A percentile compares a stretch with the other conserved stretches of the same genome.
Evolutionary conservation across 129 eudicot species (phyloP).

Genomic region (Cynara cardunculus): DNA sequence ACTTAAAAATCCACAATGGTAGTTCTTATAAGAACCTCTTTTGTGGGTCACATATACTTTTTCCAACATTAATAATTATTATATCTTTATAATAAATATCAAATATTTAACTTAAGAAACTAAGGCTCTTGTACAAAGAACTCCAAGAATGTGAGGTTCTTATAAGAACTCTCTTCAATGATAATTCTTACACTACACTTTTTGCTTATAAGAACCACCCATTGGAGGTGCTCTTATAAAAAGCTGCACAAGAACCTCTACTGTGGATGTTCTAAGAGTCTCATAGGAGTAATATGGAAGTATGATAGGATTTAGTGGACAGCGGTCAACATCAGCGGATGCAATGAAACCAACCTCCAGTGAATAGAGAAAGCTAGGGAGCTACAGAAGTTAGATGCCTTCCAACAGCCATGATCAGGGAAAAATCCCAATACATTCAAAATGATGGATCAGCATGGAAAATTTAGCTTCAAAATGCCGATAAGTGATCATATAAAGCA

Average conservation of each 20-base stretch:
- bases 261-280: background rate
- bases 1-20: too few relatives aligned
- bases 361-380: background rate
- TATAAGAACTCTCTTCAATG: too few relatives aligned
- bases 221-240: too few relatives aligned
- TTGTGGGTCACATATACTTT: too few relatives aligned
- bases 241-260: background rate
- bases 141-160: too few relatives aligned
- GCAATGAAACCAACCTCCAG: background rate
- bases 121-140: too few relatives aligned
- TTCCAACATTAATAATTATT: too few relatives aligned
- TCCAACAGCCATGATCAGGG: background rate
- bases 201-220: too few relatives aligned
- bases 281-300: background rate
- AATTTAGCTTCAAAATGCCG: background rate
- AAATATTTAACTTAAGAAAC: too few relatives aligned
- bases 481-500: background rate
- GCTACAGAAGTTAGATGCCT: background rate
- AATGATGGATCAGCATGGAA: background rate
- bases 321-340: background rate
- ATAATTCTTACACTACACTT: too few relatives aligned
- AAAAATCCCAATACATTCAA: background rate
- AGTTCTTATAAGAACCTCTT: too few relatives aligned
- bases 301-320: background rate
- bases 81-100: too few relatives aligned